phyloP scores from a whole-genome alignment of 352 stramenopile genomes.

The Pythium pectinolyticum region DNA sequence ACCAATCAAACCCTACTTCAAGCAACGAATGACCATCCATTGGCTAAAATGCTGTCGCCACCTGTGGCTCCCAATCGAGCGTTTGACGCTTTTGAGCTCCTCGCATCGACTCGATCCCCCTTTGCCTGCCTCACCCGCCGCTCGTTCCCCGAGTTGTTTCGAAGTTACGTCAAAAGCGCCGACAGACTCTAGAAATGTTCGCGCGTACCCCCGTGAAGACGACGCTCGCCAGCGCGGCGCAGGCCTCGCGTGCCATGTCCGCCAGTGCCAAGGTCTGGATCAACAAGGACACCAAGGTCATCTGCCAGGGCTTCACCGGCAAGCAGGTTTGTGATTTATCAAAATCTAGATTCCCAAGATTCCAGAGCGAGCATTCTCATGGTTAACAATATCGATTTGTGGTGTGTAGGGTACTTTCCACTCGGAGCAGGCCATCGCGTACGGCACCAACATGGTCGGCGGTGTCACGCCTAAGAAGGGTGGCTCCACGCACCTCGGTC shows the following conservation, averaged over 20 bases:
- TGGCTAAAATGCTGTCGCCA: conserved; percentile 19
- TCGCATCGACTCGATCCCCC: conserved; percentile 10
- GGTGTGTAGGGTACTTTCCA: conserved; percentile 96
- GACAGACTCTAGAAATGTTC: conserved; percentile 45
- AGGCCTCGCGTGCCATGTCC: conserved; percentile 82
- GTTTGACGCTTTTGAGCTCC: not conserved
- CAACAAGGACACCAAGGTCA: conserved; percentile 99
- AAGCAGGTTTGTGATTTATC: conserved; percentile 96
- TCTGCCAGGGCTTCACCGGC: conserved; percentile 99
- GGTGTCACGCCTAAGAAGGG: conserved; percentile 99
- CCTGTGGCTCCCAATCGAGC: conserved; percentile 29
- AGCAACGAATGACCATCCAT: conserved; percentile 6
- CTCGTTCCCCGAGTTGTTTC: conserved; percentile 5
- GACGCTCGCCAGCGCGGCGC: conserved; percentile 37
- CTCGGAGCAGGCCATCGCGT: conserved; percentile 98
- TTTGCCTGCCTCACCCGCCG: conserved; percentile 1
- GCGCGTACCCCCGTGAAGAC: conserved; percentile 50
- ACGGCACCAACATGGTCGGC: conserved; percentile 99
- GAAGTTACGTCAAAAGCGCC: not conserved
- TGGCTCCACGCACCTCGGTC: conserved; percentile 94
- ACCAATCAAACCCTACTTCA: conserved; percentile 26
- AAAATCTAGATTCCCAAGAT: too few species aligned
- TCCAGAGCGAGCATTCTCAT: too few species aligned
- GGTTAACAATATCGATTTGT: too few species aligned
- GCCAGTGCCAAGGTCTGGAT: conserved; percentile 99